Evolutionary conservation across 1,139 yeast genomes (phyloP).

Genomic region (Hyphopichia pseudoburtonii): DNA sequence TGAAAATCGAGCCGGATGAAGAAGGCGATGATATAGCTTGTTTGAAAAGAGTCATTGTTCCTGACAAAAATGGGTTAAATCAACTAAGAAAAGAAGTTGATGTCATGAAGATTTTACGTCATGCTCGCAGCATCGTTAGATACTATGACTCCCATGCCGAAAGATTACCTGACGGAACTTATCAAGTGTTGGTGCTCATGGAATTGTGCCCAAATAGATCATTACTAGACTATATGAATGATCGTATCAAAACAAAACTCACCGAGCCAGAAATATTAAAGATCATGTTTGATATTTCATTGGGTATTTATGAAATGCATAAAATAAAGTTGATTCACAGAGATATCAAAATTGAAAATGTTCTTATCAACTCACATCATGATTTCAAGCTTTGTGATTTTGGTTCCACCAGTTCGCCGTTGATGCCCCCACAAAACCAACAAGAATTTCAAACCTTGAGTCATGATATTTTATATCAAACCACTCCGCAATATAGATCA

Average conservation of each 20-base stretch:
- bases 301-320: constrained; percentile 77
- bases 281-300: constrained; percentile 65
- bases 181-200: constrained; percentile 77
- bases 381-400: constrained; percentile 73
- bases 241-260: constrained; percentile 62
- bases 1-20: constrained; percentile 44
- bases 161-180: constrained; percentile 52
- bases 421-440: constrained; percentile 63
- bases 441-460: constrained; percentile 61
- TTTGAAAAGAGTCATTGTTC: constrained; percentile 71
- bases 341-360: constrained; percentile 80
- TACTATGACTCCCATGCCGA: constrained; percentile 81
- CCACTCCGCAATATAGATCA: constrained; percentile 80
- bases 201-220: constrained; percentile 75
- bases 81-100: constrained; percentile 73
- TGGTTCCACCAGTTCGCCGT: constrained; percentile 65
- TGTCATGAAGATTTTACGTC: constrained; percentile 69
- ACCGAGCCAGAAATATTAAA: constrained; percentile 61
- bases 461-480: constrained; percentile 69
- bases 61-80: constrained; percentile 66
- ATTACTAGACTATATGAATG: constrained; percentile 72
- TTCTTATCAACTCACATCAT: constrained; percentile 55
- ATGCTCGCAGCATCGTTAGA: constrained; percentile 58
- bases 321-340: constrained; percentile 61
- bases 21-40: constrained; percentile 52